Percentiles rank a stretch among this genome's conserved stretches.
Evolutionary conservation across 2,329 filamentous ascomycete species (phyloP).

Genomic region (Emydomyces testavorans): DNA sequence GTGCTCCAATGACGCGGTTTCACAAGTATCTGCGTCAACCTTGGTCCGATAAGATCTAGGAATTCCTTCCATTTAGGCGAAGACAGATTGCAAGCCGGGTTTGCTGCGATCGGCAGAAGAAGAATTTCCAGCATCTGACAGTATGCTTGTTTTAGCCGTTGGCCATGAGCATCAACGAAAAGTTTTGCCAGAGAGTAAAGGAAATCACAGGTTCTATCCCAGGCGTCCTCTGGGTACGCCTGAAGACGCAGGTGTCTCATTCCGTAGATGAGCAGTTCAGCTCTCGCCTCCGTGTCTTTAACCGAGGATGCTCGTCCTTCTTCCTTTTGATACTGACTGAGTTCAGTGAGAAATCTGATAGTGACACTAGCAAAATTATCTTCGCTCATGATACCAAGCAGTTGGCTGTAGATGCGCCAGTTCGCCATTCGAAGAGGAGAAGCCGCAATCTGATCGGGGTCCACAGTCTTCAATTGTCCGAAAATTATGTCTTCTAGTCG

Average conservation of each 20-base stretch:
- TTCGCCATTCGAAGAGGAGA: constrained; percentile 83
- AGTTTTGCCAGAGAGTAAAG: constrained; percentile 69
- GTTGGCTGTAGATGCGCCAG: constrained; percentile 85
- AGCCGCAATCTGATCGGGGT: constrained; percentile 58
- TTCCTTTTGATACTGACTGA: constrained; percentile 67
- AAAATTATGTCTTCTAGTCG: constrained; percentile 94
- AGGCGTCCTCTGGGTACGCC: constrained; percentile 59
- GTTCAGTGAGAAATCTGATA: constrained; percentile 66
- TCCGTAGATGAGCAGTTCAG: constrained; percentile 75
- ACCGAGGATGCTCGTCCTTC: constrained; percentile 39
- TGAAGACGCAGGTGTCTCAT: constrained; percentile 83
- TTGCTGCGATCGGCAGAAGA: constrained; percentile 74
- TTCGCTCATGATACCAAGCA: constrained; percentile 92
- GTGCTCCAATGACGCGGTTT: constrained; percentile 89
- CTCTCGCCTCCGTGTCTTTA: constrained; percentile 62
- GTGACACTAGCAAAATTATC: constrained; percentile 80
- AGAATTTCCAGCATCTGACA: constrained; percentile 84
- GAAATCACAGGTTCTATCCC: constrained; percentile 82
- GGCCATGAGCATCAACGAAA: constrained; percentile 76
- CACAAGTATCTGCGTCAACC: constrained; percentile 69
- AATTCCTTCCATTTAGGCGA: constrained; percentile 80
- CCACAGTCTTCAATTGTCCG: constrained; percentile 79
- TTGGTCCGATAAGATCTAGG: constrained; percentile 62
- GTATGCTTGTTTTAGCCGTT: constrained; percentile 83
- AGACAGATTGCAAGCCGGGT: constrained; percentile 63